Conservation (phyloP, 139 green algal genomes). For the Eudorina sp. region DNA sequence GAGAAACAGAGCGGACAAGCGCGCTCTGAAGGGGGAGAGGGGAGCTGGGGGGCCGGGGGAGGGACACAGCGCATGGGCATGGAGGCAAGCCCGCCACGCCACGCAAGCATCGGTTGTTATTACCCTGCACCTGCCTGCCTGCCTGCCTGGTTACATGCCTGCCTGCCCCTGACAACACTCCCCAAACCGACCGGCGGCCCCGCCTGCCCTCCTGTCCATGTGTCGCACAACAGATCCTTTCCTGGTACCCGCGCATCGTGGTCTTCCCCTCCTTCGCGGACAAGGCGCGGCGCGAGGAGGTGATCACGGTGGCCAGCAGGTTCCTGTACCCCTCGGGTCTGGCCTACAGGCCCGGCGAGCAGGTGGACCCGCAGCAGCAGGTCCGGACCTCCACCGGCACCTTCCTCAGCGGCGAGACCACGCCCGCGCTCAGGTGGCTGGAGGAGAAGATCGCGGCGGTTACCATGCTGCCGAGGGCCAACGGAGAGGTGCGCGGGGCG, state of each 20-base stretch:
- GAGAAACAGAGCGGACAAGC: too few relatives aligned
- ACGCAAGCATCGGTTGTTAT: too few relatives aligned
- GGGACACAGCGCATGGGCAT: too few relatives aligned
- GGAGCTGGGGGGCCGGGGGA: too few relatives aligned
- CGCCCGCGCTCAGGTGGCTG: constrained; percentile 53
- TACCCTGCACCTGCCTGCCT: too few relatives aligned
- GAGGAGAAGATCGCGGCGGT: constrained; percentile 64
- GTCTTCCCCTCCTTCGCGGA: constrained; percentile 57
- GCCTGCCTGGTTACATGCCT: neutral
- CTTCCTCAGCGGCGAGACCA: constrained; percentile 54
- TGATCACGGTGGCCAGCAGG: constrained; percentile 47
- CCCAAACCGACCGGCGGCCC: too few relatives aligned
- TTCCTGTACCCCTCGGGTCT: constrained; percentile 48
- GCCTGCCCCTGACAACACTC: neutral
- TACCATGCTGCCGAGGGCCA: constrained; percentile 54
- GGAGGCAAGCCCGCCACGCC: too few relatives aligned
- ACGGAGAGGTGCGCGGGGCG: constrained; percentile 64
- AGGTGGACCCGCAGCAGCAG: constrained; percentile 30
- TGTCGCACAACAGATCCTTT: constrained; percentile 64
- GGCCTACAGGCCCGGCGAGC: constrained; percentile 41
- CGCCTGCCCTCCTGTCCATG: too few relatives aligned
- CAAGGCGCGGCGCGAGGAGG: constrained; percentile 32
- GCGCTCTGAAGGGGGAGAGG: too few relatives aligned
- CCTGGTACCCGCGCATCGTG: constrained; percentile 62
- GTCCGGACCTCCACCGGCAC: constrained; percentile 60